Evolutionary conservation across 306 rosid species (phyloP), one percentile per base, ranked within the genome.

Genomic region (apple (Malus domestica)): DNA sequence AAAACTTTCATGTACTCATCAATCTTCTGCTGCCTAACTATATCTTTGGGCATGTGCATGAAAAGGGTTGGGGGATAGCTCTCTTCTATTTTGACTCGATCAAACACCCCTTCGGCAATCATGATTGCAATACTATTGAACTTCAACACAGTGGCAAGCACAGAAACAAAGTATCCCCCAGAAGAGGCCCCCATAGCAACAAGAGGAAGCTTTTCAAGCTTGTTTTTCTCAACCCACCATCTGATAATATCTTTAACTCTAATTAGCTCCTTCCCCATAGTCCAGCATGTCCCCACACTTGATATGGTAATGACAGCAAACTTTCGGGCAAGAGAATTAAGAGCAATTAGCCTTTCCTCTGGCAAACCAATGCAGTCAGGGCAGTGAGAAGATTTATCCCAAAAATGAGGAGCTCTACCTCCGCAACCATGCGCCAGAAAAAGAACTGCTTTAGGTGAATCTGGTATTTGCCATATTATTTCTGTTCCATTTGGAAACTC

Each of bases 31-130:
- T 77, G 89, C 86, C 99, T 87, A 60, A 22, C n/a, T 19, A 71
- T 65, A 85, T 95, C 99, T 80, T 92, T 95, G 1, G 96, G 99
- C 99, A 95, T 95, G 86, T 90, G 99, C 70, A 95, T 93, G 55
- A 95, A 95, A 69, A 90, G 89, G 35, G 91, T 89, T 52, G 97
- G 91, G 1, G 97, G 97, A 64, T 95, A 92, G 75, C 82, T 82
- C 87, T 80, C 75, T 32, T 74, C 73, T 35, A 88, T 30, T 54
- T 88, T 90, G 20, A 92, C 80, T 71, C 78, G 79, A 70, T 85
- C 89, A 87, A 90, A 90, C 95, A 58, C 54, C 70, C 97, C 99
- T 79, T 92, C 96, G 0, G 97, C 96, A 82, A 95, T 92, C 99
- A 95, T 92, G 68, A 90, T 79, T 32, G 89, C 85, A 72, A 83